Evolutionary conservation across 805 yeast genomes (phyloP).

Genomic region (Kregervanrija fluxuum): DNA sequence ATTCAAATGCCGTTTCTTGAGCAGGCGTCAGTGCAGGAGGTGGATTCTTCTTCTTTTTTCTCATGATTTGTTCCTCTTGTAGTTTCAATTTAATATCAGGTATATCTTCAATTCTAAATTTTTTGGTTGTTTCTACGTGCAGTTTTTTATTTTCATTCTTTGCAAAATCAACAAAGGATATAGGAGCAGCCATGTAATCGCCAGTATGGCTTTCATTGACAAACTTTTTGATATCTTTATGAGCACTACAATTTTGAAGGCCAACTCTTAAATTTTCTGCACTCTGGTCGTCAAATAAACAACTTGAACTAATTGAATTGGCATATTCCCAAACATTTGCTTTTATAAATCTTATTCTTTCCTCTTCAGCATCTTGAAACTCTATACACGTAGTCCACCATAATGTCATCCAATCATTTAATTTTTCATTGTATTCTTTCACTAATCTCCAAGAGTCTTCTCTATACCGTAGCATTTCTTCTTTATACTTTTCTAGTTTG

Average conservation of each 20-base stretch:
- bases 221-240: constrained; percentile 49
- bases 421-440: constrained; percentile 44
- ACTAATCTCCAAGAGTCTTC: constrained; percentile 53
- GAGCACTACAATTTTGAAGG: constrained; percentile 62
- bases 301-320: constrained; percentile 63
- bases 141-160: constrained; percentile 18
- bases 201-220: constrained; percentile 59
- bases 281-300: constrained; percentile 72
- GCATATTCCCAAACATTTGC: constrained; percentile 73
- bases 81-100: constrained; percentile 9
- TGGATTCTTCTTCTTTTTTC: constrained; percentile 15
- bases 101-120: constrained; percentile 13
- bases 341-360: constrained; percentile 62
- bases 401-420: constrained; percentile 60
- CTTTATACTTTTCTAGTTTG: constrained; percentile 45
- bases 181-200: constrained; percentile 47
- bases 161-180: constrained; percentile 56
- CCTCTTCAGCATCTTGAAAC: constrained; percentile 63
- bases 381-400: constrained; percentile 61
- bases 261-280: constrained; percentile 63
- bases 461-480: constrained; percentile 34
- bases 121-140: constrained; percentile 1
- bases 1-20: constrained; percentile 21
- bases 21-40: constrained; percentile 24
- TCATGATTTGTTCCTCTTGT: constrained; percentile 5